Conservation (phyloP, 192 early-diverging fungal species). For the Coemansia sp. region DNA sequence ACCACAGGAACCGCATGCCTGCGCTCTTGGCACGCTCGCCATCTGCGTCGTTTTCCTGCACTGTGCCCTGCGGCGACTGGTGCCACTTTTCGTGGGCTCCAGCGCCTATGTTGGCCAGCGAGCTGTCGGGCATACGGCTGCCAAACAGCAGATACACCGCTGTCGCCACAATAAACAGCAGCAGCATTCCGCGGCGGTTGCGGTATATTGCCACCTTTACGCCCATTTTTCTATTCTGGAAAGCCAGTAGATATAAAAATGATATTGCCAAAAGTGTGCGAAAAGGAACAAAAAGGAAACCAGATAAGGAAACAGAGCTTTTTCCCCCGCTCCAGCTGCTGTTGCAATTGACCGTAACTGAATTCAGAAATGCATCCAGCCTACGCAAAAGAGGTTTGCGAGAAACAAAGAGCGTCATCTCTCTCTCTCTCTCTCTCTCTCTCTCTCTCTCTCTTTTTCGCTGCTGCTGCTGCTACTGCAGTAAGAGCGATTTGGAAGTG, state of each 20-base stretch:
- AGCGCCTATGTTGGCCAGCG: background rate
- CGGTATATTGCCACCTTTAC: conserved; percentile 37
- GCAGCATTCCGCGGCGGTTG: conserved; percentile 24
- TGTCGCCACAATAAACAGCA: conserved; percentile 15
- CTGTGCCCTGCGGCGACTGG: background rate
- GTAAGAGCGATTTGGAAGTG: no score
- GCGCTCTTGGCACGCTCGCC: conserved; percentile 14
- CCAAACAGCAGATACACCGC: conserved; percentile 19
- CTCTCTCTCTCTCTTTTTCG: no score
- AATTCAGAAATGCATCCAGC: no score
- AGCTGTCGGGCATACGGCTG: conserved; percentile 6
- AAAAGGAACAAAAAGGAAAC: background rate
- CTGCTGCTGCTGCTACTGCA: no score
- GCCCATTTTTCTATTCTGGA: conserved; percentile 14
- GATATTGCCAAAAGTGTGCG: background rate
- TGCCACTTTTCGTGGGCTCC: background rate
- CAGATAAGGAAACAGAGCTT: no score
- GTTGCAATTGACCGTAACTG: no score
- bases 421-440: no score
- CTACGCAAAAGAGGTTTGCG: no score
- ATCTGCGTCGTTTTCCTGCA: background rate
- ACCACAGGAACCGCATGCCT: conserved; percentile 22
- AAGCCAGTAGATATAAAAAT: background rate
- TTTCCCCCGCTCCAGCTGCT: no score
- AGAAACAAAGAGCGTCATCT: no score